Evolutionary conservation across 2,329 filamentous ascomycete species (phyloP).

Genomic region (Diaporthe citri): DNA sequence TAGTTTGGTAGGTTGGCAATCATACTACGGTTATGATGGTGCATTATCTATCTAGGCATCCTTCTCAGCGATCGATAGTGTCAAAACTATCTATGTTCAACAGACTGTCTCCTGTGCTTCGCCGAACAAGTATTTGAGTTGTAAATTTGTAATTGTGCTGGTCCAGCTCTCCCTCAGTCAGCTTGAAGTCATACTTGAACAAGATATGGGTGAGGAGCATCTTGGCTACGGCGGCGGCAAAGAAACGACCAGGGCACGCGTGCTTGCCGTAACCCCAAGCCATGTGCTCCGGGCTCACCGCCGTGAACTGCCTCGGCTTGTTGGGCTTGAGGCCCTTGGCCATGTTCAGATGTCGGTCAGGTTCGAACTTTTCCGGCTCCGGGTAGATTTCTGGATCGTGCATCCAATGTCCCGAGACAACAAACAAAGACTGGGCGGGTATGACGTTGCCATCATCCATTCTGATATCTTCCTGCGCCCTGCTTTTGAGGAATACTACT

Average conservation of each 20-base stretch:
- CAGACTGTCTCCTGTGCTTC: neutral
- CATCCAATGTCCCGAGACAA: neutral
- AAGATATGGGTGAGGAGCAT: neutral
- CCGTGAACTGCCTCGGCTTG: neutral
- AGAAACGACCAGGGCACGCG: conserved; percentile 41
- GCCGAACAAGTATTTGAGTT: neutral
- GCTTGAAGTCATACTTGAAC: conserved; percentile 1
- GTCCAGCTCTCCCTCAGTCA: neutral
- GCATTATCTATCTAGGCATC: too few relatives aligned
- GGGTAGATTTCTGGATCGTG: neutral
- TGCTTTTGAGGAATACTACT: neutral
- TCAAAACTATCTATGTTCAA: neutral
- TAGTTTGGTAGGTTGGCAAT: too few relatives aligned
- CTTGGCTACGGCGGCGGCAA: conserved; percentile 15
- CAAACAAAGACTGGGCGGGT: neutral
- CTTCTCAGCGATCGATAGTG: neutral
- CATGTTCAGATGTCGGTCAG: neutral
- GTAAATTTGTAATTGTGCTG: neutral
- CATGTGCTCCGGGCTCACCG: neutral
- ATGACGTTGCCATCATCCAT: neutral
- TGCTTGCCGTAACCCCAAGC: conserved; percentile 40
- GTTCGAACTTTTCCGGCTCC: neutral
- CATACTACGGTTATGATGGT: too few relatives aligned
- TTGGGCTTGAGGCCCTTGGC: neutral
- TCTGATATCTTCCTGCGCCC: neutral